Evolutionary conservation across 225 moss, liverwort and hornwort genomes (phyloP), one percentile per base, ranked within the genome.

Genomic region (Asterella californica): DNA sequence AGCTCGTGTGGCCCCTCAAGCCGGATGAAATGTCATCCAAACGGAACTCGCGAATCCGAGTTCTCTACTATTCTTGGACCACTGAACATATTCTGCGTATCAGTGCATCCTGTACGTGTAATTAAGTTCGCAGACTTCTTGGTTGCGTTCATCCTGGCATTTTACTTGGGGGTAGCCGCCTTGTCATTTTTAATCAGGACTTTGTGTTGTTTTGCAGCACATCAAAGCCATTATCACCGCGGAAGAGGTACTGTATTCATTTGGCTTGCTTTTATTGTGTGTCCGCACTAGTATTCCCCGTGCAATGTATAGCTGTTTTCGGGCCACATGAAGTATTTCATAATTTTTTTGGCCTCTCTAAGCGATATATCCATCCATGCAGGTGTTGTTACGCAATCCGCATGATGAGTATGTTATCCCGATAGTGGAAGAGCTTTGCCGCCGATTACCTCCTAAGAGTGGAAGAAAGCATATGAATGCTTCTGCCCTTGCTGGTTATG

Each of bases 191-290:
- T 36, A 38, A 37, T 24, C 12, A 12, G 7, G 7, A 42, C 3
- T 2, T 42, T 42, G 42, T 53, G 10, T 52, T 24, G 19, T 29
- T 37, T 85, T 64, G 83, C 92, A 99, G 95, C 95, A 95, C 76
- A 99, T 99, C 74, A 99, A 95, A 87, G 99, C 99, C 74, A 99
- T 99, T 30, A 95, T 99, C 75, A 99, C 99, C 81, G 90, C 99
- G 42, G 95, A 99, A 76, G 99, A 99, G 91, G 99, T 99, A 87
- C 45, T 53, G 12, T 22, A 17, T 59, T 73, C 80, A 74, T 59
- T 71, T 75, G 65, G 55, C n/a, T 32, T 65, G 12, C 36, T 76
- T 59, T 9, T n/a, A 4, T 11, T 59, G 10, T 8, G n/a, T 46
- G 22, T 74, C 59, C 18, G 9, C 10, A 42, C 21, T 52, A 5